These are phyloP conservation scores for Exutisphaerella laricina DNA, from an alignment of 2,329 filamentous ascomycete genomes.

Conservation along the genomic window DNA sequence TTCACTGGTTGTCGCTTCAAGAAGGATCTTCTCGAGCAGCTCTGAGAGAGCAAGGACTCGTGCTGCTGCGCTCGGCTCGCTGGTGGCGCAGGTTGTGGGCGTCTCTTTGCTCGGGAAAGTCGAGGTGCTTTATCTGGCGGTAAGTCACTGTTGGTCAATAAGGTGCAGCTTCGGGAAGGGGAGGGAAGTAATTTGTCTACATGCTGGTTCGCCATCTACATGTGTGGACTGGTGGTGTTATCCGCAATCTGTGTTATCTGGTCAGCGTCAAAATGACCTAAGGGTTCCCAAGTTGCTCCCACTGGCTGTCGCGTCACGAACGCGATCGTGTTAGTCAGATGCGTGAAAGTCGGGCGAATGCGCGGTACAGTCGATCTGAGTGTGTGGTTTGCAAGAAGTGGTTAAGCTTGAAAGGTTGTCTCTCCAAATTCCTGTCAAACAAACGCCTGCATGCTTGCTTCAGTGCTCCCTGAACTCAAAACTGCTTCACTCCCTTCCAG, in stretches of 20 bases:
- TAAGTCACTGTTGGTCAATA: neutral
- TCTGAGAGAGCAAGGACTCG: conserved; percentile 4
- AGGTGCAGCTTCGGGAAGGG: neutral
- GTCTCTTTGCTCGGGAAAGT: neutral
- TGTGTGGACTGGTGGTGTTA: too few relatives aligned
- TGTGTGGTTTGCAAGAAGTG: neutral
- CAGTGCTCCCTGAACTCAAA: neutral
- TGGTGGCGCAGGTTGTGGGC: neutral
- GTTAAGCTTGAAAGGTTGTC: neutral
- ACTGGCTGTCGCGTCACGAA: too few relatives aligned
- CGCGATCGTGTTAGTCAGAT: too few relatives aligned
- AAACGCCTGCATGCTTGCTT: neutral
- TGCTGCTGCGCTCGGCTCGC: neutral
- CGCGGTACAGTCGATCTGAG: neutral
- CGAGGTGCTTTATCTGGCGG: neutral
- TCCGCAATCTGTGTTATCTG: too few relatives aligned
- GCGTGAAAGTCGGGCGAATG: too few relatives aligned
- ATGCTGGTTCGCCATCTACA: too few relatives aligned
- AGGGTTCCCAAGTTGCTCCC: too few relatives aligned
- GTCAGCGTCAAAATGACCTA: too few relatives aligned
- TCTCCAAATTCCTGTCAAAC: neutral
- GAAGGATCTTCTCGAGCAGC: conserved; percentile 4
- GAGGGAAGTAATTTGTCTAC: too few relatives aligned
- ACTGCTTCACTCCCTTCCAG: neutral
- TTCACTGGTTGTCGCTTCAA: too few relatives aligned